Conservation (phyloP, 2,329 filamentous ascomycete genomes). For the Nannizziopsis barbatae region DNA sequence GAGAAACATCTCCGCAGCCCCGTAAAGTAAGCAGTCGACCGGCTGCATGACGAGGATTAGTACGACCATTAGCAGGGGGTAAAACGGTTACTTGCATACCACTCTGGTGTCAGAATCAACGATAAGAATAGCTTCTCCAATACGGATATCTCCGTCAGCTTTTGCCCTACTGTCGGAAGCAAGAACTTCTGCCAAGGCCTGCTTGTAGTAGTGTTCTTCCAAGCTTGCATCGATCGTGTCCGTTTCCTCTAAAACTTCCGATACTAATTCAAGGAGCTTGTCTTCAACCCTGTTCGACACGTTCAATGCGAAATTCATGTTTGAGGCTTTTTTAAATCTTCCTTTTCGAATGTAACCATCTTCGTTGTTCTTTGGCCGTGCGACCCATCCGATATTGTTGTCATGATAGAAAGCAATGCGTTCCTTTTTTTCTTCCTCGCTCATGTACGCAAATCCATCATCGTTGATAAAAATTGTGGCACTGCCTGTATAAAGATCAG, state of each 20-base stretch:
- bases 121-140: constrained; percentile 66
- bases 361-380: constrained; percentile 41
- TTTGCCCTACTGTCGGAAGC: constrained; percentile 43
- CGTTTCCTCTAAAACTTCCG: constrained; percentile 9
- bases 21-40: constrained; percentile 55
- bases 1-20: constrained; percentile 59
- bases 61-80: background rate
- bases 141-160: constrained; percentile 73
- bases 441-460: constrained; percentile 31
- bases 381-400: constrained; percentile 42
- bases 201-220: constrained; percentile 33
- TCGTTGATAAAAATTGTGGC: constrained; percentile 32
- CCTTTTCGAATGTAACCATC: constrained; percentile 45
- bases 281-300: constrained; percentile 53
- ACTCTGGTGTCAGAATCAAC: constrained; percentile 61
- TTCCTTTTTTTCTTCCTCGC: constrained; percentile 34
- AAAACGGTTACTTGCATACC: constrained; percentile 4
- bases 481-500: constrained; percentile 17
- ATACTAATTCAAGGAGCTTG: constrained; percentile 33
- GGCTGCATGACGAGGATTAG: constrained; percentile 28
- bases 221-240: constrained; percentile 29
- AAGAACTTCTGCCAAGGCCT: constrained; percentile 37
- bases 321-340: constrained; percentile 64
- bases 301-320: constrained; percentile 62
- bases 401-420: constrained; percentile 41